Conservation (phyloP, 2,329 filamentous ascomycete species). For the Ascochyta fabae region DNA sequence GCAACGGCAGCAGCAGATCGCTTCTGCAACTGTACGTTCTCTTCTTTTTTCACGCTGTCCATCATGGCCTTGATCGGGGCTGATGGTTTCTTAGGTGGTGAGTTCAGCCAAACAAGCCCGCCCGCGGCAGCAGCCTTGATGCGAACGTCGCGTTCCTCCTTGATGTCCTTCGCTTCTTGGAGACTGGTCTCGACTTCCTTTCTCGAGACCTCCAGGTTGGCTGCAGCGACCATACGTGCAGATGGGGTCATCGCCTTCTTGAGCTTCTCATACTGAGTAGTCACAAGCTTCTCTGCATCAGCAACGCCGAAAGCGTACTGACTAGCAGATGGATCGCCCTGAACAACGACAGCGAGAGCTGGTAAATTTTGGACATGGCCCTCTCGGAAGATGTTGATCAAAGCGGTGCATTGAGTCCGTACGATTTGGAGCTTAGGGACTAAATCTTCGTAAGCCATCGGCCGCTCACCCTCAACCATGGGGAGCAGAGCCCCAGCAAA, state of each 20-base stretch:
- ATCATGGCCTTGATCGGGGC: constrained; percentile 95
- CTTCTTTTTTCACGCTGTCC: constrained; percentile 96
- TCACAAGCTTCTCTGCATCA: constrained; percentile 87
- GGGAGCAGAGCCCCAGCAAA: constrained; percentile 72
- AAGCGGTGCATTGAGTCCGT: constrained; percentile 86
- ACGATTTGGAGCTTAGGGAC: constrained; percentile 89
- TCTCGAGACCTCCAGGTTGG: constrained; percentile 79
- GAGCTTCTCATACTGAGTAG: constrained; percentile 83
- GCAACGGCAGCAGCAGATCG: constrained; percentile 87
- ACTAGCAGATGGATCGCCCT: constrained; percentile 89
- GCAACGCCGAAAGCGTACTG: constrained; percentile 88
- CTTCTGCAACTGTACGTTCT: constrained; percentile 85
- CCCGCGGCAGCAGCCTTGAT: constrained; percentile 87
- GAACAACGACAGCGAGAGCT: constrained; percentile 84
- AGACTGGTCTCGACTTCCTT: constrained; percentile 74
- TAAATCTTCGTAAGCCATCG: constrained; percentile 84
- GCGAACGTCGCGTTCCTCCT: constrained; percentile 81
- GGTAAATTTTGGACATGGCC: constrained; percentile 67
- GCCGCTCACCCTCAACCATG: constrained; percentile 82
- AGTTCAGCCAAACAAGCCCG: constrained; percentile 84
- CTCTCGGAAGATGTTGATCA: constrained; percentile 90
- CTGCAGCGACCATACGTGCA: constrained; percentile 81
- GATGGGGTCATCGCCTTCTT: constrained; percentile 89
- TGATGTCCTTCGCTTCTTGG: constrained; percentile 77
- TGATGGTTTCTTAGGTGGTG: constrained; percentile 91